Base-by-base conservation (phyloP, 306 rosid species). In the Boehmeria nivea region DNA sequence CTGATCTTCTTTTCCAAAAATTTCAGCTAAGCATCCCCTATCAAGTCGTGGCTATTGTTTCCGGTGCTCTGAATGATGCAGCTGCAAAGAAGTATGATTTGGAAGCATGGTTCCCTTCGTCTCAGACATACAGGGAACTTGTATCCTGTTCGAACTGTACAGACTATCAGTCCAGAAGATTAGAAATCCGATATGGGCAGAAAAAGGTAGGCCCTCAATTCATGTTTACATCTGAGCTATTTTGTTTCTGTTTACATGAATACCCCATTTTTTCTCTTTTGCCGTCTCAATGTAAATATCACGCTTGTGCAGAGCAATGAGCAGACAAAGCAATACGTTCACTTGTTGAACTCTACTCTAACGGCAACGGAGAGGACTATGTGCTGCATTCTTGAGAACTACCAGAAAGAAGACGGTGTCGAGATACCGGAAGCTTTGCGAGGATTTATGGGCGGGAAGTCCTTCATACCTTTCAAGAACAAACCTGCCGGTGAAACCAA, bases 81-180 rank as follows among this genome's bases (percentile, higher is more conserved):
- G 99, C 99, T 4, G 93, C 95, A 33, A 93, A 93, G 88, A 93
- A 93, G 72, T 85, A 77, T 73, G 99, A 93, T 63, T 70, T 93
- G 57, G 99, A 87, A 73, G 96, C 70, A 61, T 93, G 99, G 99
- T 93, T 93, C 67, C 99, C 99, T 23, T 66, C 99, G 39, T 87
- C 99, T 56, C 81, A 79, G 73, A 61, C 89, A 11, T 85, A 87
- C 72, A 81, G 96, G 62, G 96, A 93, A 68, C 71, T 87, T 6
- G 99, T 93, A 43, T 93, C 99, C 22, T 85, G 99, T 66, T 93
- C 99, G 15, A 93, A 93, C 72, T 93, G 99, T 65, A 93, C 96
- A 4, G 99, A 93, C 63, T 93, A 93, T 61, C 99, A 87, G 60
- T 58, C 99, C 65, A 83, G 99, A 67, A 85, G 65, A 61, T 72